Base-by-base conservation (phyloP, 2,329 filamentous ascomycete species). In the Sarocladium kiliense region DNA sequence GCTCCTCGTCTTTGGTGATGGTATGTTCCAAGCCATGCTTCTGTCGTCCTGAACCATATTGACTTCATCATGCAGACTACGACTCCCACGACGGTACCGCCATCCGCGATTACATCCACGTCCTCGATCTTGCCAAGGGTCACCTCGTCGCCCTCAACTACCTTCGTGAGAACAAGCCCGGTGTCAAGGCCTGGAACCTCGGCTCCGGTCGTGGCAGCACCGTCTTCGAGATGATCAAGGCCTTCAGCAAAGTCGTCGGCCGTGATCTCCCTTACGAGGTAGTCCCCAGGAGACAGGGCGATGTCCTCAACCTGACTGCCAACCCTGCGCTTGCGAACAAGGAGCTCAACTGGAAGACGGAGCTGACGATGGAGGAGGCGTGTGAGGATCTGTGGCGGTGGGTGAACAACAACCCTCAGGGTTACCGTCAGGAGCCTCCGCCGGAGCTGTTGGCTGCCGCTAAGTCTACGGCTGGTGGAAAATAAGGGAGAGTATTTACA, bases 41-140 rank as follows among this genome's bases (percentile, higher is more conserved):
- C 16, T 34, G 3, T 23, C 2, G 7, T 14, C 10, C n/a, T 34
- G 26, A 12, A 16, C 16, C 9, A 19, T 5, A 21, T 63, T 68
- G 55, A 68, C 60, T 21, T 7, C 10, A 54, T 11, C 3, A n/a
- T n/a, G n/a, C 61, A 95, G 92, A 99, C 78, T 99, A 99, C 77
- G 69, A 79, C 30, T 96, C 91, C 54, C 87, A 86, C 64, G 92
- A 97, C 70, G 92, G 92, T 61, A 97, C 92, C 54, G 90, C 91
- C 59, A 96, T 97, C 70, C 88, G 94, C 64, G 94, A 99, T 76
- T 99, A 99, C 80, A 97, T 99, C 72, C 92, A 97, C 78, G 90
- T 97, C 57, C 81, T 96, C 60, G 92, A 97, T 67, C 85, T 97
- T 23, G 89, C 92, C 45, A 82, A 82, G 59, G 92, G 92, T 58